Percentiles rank a stretch among this genome's conserved stretches.
Conservation (phyloP, 1,284 basidiomycete species). For the Naganishia albida region DNA sequence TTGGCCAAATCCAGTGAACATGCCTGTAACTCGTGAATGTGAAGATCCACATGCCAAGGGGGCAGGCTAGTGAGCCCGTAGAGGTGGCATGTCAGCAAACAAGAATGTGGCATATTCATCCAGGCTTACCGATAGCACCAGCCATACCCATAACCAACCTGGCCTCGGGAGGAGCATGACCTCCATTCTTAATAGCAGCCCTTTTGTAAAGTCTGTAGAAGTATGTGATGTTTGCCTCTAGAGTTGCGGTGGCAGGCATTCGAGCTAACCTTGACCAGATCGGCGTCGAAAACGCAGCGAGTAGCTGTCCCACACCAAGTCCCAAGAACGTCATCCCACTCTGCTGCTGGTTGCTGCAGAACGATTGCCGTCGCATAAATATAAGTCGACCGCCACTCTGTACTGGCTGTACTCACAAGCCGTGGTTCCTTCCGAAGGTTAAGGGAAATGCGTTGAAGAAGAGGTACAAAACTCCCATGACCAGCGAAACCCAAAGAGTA, state of each 20-base stretch:
- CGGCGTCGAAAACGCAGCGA: conserved; percentile 62
- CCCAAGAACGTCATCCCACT: conserved; percentile 71
- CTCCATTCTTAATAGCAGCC: conserved; percentile 49
- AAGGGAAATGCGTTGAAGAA: conserved; percentile 67
- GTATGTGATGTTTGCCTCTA: not conserved
- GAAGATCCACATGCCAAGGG: conserved; percentile 67
- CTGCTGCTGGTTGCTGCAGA: conserved; percentile 55
- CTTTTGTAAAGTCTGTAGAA: conserved; percentile 19
- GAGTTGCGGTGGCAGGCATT: not conserved
- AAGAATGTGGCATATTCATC: too few species aligned
- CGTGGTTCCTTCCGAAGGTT: conserved; percentile 64
- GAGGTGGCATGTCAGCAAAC: too few species aligned
- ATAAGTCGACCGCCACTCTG: not conserved
- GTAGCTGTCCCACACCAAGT: conserved; percentile 68
- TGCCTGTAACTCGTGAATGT: conserved; percentile 68
- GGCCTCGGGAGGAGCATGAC: conserved; percentile 66
- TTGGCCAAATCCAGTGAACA: conserved; percentile 72
- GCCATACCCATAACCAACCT: conserved; percentile 67
- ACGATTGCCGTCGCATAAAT: not conserved
- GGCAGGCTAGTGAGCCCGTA: too few species aligned
- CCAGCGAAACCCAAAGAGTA: conserved; percentile 63
- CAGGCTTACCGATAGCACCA: conserved; percentile 71
- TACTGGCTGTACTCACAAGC: conserved; percentile 54
- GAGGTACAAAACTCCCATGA: conserved; percentile 74
- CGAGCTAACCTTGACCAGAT: conserved; percentile 63